Base-by-base conservation (phyloP, 345 rosid species). In the Mallotus nudiflorus region DNA sequence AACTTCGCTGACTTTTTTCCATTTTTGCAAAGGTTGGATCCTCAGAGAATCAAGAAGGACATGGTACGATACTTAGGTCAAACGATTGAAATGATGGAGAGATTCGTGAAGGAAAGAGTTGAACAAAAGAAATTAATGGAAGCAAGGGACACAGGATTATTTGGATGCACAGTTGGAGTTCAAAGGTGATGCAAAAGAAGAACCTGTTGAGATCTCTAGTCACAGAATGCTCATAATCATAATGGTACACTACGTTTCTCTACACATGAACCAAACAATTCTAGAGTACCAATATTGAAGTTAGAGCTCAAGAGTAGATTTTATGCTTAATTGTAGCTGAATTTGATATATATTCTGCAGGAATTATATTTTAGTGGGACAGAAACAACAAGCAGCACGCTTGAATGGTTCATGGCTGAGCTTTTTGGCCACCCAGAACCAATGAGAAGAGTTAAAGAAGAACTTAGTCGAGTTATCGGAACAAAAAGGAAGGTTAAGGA, bases 21-120 rank as follows among this genome's bases (percentile, higher is more conserved):
- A 7, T 61, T 49, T 24, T 55, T 80, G 45, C 53, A 22, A 59
- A 29, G 42, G 55, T 56, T 66, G 22, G 80, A 80, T 70, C 83
- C 68, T 18, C 83, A 76, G 29, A 75, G 78, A 24, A n/a, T 80
- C 39, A 76, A 49, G 62, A 74, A 52, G 62, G 40, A 64, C 52
- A 70, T 66, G 83, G 65, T 33, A 39, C 24, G 29, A 37, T 72
- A 66, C 44, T 0, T 72, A 22, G 77, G 72, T 52, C 20, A 33
- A 15, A 31, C 55, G 9, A 31, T 79, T 9, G 40, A 37, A 28
- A 60, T 78, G 2, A 70, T 67, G n/a, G 28, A 70, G 5, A 45
- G 55, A 24, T 74, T 70, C 18, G 61, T 74, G 35, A 61, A n/a
- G 27, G 78, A 78, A 52, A 74, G 75, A 46, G 55, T 52, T 16